Evolutionary conservation across 768 basidiomycete species (phyloP).

Genomic region (Termitomyces sp.): DNA sequence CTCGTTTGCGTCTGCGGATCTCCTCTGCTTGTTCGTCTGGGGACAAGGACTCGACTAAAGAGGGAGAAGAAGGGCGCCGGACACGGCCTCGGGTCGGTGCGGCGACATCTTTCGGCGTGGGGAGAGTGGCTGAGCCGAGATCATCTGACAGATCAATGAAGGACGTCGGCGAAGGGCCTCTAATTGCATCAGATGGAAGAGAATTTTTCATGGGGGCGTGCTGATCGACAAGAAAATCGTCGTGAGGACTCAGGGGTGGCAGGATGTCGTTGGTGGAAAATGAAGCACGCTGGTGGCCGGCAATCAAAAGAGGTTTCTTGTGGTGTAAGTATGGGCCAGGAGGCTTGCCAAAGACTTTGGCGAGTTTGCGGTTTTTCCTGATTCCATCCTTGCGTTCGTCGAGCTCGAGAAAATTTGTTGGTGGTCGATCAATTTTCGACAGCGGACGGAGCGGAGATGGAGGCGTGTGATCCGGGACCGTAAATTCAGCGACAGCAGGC

Average conservation of each 20-base stretch:
- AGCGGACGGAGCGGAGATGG: constrained; percentile 14
- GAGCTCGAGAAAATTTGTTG: constrained; percentile 60
- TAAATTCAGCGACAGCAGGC: constrained; percentile 17
- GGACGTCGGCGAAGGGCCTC: constrained; percentile 34
- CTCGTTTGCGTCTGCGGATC: constrained; percentile 62
- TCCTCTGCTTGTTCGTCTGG: constrained; percentile 53
- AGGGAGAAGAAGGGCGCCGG: constrained; percentile 28
- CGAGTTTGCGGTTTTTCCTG: constrained; percentile 68
- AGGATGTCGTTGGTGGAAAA: constrained; percentile 15
- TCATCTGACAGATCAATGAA: constrained; percentile 73
- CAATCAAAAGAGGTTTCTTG: constrained; percentile 11
- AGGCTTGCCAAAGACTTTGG: constrained; percentile 72
- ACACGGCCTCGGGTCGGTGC: constrained; percentile 17
- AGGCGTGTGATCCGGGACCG: constrained; percentile 10
- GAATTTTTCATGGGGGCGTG: constrained; percentile 8
- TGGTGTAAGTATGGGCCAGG: constrained; percentile 41
- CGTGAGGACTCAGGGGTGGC: constrained; percentile 43
- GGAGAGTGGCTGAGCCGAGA: constrained; percentile 25
- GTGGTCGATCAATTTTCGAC: no score
- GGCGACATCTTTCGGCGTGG: constrained; percentile 13
- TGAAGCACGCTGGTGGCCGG: constrained; percentile 14
- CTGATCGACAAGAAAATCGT: constrained; percentile 29
- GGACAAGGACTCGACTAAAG: constrained; percentile 42
- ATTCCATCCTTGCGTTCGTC: constrained; percentile 69
- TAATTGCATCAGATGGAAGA: constrained; percentile 12